Conservation (phyloP, 2,329 filamentous ascomycete genomes). For the Cladosporium sp. region DNA sequence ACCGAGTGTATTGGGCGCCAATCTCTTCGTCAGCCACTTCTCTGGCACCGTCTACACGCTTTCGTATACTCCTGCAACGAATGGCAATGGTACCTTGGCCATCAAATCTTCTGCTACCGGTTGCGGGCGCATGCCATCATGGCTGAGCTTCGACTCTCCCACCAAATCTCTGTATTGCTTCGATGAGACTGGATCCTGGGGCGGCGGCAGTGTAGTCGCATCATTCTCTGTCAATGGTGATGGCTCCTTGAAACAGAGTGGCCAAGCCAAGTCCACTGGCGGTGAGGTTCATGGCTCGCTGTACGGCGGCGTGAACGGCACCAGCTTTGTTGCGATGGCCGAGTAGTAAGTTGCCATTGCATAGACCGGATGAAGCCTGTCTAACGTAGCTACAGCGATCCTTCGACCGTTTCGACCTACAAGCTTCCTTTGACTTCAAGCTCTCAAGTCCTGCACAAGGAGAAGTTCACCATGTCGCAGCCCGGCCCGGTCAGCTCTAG, state of each 20-base stretch:
- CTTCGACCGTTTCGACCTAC: slow-evolving; percentile 31
- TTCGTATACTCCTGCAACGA: slow-evolving; percentile 6
- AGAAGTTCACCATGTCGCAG: slow-evolving; percentile 19
- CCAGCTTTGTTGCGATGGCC: slow-evolving; percentile 11
- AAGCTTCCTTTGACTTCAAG: slow-evolving; percentile 28
- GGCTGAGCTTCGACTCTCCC: slow-evolving; percentile 11
- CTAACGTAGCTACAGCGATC: background rate
- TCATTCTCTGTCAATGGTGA: slow-evolving; percentile 5
- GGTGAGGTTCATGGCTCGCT: slow-evolving; percentile 11
- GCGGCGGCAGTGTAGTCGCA: slow-evolving; percentile 8
- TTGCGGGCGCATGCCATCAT: slow-evolving; percentile 13
- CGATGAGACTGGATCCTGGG: slow-evolving; percentile 11
- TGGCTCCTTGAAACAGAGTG: background rate
- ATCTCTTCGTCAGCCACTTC: slow-evolving; percentile 10
- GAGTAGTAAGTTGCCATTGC: slow-evolving; percentile 7
- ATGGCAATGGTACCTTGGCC: slow-evolving; percentile 10
- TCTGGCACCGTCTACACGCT: slow-evolving; percentile 10
- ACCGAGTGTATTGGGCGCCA: slow-evolving; percentile 5
- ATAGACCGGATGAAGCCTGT: background rate
- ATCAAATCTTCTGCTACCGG: slow-evolving; percentile 5
- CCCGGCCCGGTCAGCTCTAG: slow-evolving; percentile 32
- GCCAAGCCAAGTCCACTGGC: slow-evolving; percentile 10
- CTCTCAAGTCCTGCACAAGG: slow-evolving; percentile 23
- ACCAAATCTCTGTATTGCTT: slow-evolving; percentile 11
- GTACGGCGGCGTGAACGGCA: slow-evolving; percentile 8